These are phyloP conservation scores for Bromus sterilis DNA, from an alignment of 176 grass and related monocot genomes.

Conservation along the genomic window DNA sequence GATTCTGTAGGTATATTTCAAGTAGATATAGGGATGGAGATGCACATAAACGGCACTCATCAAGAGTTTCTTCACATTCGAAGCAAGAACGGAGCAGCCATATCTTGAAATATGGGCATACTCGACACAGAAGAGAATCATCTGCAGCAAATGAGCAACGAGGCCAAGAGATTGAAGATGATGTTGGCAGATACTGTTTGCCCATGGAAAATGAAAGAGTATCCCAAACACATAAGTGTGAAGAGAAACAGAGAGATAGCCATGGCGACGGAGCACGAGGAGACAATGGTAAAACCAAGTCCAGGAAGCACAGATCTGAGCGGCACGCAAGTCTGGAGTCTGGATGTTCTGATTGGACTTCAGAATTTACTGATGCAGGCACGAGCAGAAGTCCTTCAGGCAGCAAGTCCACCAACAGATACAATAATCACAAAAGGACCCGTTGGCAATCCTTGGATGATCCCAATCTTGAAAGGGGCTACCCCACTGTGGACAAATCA, in stretches of 20 bases:
- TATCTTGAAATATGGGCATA: slow-evolving; percentile 1
- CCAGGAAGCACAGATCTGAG: slow-evolving; percentile 28
- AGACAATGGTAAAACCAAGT: slow-evolving; percentile 10
- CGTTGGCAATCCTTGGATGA: slow-evolving; percentile 21
- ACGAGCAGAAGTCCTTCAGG: slow-evolving; percentile 10
- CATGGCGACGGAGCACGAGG: slow-evolving; percentile 15
- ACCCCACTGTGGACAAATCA: neutral
- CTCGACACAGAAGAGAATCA: slow-evolving; percentile 35
- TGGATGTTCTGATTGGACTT: slow-evolving; percentile 23
- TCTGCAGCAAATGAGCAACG: slow-evolving; percentile 19
- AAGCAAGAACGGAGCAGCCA: slow-evolving; percentile 19
- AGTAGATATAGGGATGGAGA: slow-evolving; percentile 26
- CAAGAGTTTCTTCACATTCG: slow-evolving; percentile 38
- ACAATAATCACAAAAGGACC: slow-evolving; percentile 12
- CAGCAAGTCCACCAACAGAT: slow-evolving; percentile 23
- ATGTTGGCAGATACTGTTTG: slow-evolving; percentile 18
- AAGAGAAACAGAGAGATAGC: slow-evolving; percentile 19
- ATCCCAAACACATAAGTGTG: slow-evolving; percentile 14
- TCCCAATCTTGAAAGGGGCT: neutral
- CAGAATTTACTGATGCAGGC: slow-evolving; percentile 15
- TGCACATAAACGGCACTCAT: neutral
- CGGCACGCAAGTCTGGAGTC: slow-evolving; percentile 4
- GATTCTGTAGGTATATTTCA: slow-evolving; percentile 35
- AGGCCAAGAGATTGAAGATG: slow-evolving; percentile 20
- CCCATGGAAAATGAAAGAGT: slow-evolving; percentile 17